Conservation (phyloP, 1,284 basidiomycete genomes). For the Sphaerobolus stellatus region DNA sequence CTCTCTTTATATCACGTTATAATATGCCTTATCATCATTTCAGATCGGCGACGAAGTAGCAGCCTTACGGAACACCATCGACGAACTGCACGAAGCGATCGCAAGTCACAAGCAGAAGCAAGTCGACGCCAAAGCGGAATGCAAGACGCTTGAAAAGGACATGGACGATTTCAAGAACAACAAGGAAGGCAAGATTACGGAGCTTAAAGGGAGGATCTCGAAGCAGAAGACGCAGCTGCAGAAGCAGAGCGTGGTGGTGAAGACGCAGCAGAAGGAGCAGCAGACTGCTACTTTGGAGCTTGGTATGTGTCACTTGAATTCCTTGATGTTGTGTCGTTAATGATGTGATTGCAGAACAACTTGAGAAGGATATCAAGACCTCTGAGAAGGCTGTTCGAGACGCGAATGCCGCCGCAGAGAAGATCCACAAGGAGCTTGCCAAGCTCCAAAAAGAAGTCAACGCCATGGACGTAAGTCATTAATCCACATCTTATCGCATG, state of each 20-base stretch:
- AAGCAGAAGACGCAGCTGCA: slow-evolving; percentile 81
- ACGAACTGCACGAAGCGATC: slow-evolving; percentile 65
- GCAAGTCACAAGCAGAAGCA: slow-evolving; percentile 74
- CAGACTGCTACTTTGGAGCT: slow-evolving; percentile 87
- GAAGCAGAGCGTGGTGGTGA: slow-evolving; percentile 79
- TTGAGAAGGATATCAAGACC: slow-evolving; percentile 72
- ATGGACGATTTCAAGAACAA: slow-evolving; percentile 99
- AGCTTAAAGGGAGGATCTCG: slow-evolving; percentile 87
- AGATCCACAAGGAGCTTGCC: slow-evolving; percentile 64
- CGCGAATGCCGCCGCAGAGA: slow-evolving; percentile 56
- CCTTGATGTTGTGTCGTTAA: background rate
- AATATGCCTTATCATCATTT: background rate
- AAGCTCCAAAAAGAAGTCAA: slow-evolving; percentile 55
- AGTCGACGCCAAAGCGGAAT: slow-evolving; percentile 72
- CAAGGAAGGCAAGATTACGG: slow-evolving; percentile 94
- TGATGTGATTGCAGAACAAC: slow-evolving; percentile 61
- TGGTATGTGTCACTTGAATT: slow-evolving; percentile 50
- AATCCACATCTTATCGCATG: background rate
- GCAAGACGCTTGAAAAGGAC: slow-evolving; percentile 88
- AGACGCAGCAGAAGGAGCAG: slow-evolving; percentile 84
- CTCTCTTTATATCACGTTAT: background rate
- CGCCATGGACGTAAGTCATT: slow-evolving; percentile 49
- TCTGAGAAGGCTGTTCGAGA: slow-evolving; percentile 62
- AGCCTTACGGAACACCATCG: slow-evolving; percentile 65
- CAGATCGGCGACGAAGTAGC: slow-evolving; percentile 85